These are phyloP conservation scores for Chrysosporium queenslandicum DNA, from an alignment of 2,329 filamentous ascomycete genomes.

Conservation along the genomic window DNA sequence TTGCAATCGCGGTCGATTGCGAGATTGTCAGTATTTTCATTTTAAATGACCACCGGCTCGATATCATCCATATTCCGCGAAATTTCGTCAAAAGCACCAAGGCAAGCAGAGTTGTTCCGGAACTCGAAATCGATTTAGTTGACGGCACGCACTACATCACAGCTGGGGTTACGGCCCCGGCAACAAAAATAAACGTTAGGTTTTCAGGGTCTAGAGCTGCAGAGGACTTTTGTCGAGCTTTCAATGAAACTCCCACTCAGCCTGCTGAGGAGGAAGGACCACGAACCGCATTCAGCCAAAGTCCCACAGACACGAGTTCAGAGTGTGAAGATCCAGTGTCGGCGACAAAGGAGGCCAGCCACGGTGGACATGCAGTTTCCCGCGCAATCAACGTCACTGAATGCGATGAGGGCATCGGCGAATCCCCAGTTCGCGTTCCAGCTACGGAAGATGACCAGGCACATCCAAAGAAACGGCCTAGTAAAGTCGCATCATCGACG, in stretches of 20 bases:
- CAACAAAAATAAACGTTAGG: not conserved
- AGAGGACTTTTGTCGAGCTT: not conserved
- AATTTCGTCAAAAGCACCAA: not conserved
- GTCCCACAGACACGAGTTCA: too few species aligned
- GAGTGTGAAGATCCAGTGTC: not conserved
- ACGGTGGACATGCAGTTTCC: not conserved
- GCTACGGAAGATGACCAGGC: not conserved
- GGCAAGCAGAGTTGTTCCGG: too few species aligned
- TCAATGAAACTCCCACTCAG: not conserved
- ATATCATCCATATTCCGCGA: conserved; percentile 1
- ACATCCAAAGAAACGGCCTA: not conserved
- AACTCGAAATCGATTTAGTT: not conserved
- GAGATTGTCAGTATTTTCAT: not conserved
- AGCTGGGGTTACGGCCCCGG: not conserved
- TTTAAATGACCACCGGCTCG: not conserved
- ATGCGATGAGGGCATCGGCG: not conserved
- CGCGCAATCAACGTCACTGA: not conserved
- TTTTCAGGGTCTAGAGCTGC: not conserved
- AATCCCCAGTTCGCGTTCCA: not conserved
- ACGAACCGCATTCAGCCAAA: not conserved
- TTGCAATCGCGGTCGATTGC: not conserved
- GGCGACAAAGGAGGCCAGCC: not conserved
- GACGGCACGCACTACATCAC: not conserved
- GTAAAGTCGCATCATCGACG: not conserved
- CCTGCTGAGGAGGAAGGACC: not conserved